phyloP scores from a whole-genome alignment of 192 early-diverging fungal genomes.

The Gonapodya sp. region DNA sequence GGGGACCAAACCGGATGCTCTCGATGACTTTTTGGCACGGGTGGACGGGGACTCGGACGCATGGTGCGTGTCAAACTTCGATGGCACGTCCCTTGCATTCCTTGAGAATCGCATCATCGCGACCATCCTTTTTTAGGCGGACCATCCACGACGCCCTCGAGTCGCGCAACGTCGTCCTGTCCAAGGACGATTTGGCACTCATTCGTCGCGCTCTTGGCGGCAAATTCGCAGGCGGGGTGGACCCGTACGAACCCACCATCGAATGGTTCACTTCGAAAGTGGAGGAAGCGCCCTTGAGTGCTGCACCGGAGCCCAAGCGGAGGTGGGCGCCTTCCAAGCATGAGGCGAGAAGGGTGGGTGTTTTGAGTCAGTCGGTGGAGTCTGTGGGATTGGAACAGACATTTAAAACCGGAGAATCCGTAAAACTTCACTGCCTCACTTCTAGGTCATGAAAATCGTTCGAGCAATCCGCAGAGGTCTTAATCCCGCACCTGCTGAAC shows the following conservation, averaged over 20 bases:
- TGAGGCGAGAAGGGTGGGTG: conserved; percentile 73
- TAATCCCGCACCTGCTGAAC: conserved; percentile 30
- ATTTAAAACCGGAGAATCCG: background rate
- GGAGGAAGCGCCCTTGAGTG: conserved; percentile 65
- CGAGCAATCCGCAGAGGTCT: conserved; percentile 85
- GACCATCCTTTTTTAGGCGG: conserved; percentile 19
- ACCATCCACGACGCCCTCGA: conserved; percentile 75
- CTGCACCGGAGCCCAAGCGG: conserved; percentile 91
- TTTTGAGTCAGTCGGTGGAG: background rate
- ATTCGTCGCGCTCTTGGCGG: conserved; percentile 78
- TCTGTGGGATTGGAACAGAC: conserved; percentile 10
- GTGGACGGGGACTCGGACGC: conserved; percentile 83
- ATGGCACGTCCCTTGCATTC: background rate
- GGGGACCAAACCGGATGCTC: conserved; percentile 80
- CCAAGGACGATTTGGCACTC: conserved; percentile 85
- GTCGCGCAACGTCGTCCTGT: conserved; percentile 73
- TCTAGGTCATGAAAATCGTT: conserved; percentile 94
- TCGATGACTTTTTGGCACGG: conserved; percentile 83
- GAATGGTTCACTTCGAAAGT: conserved; percentile 92
- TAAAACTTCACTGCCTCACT: background rate
- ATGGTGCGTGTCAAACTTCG: conserved; percentile 55
- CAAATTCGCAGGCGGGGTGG: conserved; percentile 71
- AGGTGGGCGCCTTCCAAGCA: conserved; percentile 91
- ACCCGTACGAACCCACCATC: conserved; percentile 84
- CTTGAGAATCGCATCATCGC: background rate